A percentile compares a stretch with the other conserved stretches of the same genome.
These are phyloP conservation scores for Harringtonia aguacate DNA, from an alignment of 2,329 filamentous ascomycete species.

Conservation along the genomic window DNA sequence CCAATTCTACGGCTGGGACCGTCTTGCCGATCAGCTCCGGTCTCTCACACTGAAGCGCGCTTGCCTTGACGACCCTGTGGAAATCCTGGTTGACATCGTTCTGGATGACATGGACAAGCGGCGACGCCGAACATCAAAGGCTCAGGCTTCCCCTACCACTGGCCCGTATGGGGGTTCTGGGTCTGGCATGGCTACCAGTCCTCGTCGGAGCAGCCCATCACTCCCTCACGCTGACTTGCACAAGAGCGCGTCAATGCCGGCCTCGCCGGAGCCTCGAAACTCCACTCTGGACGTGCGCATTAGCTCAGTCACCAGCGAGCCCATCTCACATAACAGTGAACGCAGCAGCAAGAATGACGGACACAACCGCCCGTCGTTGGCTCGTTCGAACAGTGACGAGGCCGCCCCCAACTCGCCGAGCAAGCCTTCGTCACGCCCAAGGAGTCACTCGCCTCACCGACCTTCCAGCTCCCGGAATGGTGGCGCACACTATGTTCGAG, in stretches of 20 bases:
- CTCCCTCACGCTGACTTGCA: conserved; percentile 55
- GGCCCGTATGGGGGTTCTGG: conserved; percentile 29
- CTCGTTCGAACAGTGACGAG: conserved; percentile 37
- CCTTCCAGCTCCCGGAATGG: conserved; percentile 68
- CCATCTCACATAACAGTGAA: conserved; percentile 25
- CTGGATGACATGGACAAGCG: conserved; percentile 94
- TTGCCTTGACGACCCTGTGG: conserved; percentile 77
- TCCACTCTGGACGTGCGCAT: conserved; percentile 40
- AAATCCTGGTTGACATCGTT: conserved; percentile 86
- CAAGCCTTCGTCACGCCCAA: conserved; percentile 39
- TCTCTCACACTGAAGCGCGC: conserved; percentile 83
- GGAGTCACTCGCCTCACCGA: conserved; percentile 74
- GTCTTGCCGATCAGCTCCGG: conserved; percentile 80
- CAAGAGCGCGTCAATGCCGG: conserved; percentile 58
- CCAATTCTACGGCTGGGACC: conserved; percentile 96
- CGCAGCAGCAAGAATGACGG: conserved; percentile 24
- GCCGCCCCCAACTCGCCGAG: conserved; percentile 24
- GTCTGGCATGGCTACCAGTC: conserved; percentile 29
- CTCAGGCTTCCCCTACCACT: conserved; percentile 68
- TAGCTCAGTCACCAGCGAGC: conserved; percentile 49
- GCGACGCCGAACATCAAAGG: conserved; percentile 76
- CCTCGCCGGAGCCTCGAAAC: conserved; percentile 42
- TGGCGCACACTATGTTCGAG: conserved; percentile 50
- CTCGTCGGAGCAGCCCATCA: conserved; percentile 54
- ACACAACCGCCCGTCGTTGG: conserved; percentile 32